These are phyloP conservation scores for Marasmius fiardii DNA, from an alignment of 1,284 basidiomycete genomes.

Conservation along the genomic window DNA sequence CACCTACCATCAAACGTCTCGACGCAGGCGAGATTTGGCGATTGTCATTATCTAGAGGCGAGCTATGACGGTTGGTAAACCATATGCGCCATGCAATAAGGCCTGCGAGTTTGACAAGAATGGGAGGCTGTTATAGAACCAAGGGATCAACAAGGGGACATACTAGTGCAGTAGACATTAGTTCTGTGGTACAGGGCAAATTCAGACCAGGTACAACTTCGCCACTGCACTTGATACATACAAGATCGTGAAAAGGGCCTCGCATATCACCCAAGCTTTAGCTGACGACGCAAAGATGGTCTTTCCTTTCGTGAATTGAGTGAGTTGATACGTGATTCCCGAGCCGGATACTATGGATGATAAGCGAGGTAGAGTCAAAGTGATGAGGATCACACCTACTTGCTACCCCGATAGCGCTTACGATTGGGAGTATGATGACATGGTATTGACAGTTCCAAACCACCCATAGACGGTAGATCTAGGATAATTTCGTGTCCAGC, in stretches of 20 bases:
- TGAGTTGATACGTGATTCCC: constrained; percentile 8
- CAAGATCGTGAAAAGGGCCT: constrained; percentile 13
- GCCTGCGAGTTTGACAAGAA: neutral
- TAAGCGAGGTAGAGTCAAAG: neutral
- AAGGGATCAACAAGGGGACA: neutral
- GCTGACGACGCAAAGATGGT: constrained; percentile 4
- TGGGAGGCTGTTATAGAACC: neutral
- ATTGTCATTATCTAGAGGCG: no score
- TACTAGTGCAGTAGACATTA: constrained; percentile 13
- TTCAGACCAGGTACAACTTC: neutral
- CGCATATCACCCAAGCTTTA: constrained; percentile 9
- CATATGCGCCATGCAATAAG: constrained; percentile 12
- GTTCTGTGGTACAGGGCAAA: constrained; percentile 7
- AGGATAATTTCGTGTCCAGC: neutral
- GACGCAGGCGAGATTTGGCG: neutral
- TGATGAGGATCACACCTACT: neutral
- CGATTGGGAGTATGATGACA: constrained; percentile 8
- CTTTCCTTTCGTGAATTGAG: neutral
- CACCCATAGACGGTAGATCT: constrained; percentile 15
- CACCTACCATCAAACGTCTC: neutral
- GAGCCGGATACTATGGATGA: constrained; percentile 6
- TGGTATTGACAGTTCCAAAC: constrained; percentile 9
- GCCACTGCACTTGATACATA: neutral
- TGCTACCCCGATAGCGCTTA: constrained; percentile 2
- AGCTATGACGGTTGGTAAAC: neutral